Evolutionary conservation across 1,139 yeast genomes (phyloP).

Genomic region (Hanseniaspora sp.): DNA sequence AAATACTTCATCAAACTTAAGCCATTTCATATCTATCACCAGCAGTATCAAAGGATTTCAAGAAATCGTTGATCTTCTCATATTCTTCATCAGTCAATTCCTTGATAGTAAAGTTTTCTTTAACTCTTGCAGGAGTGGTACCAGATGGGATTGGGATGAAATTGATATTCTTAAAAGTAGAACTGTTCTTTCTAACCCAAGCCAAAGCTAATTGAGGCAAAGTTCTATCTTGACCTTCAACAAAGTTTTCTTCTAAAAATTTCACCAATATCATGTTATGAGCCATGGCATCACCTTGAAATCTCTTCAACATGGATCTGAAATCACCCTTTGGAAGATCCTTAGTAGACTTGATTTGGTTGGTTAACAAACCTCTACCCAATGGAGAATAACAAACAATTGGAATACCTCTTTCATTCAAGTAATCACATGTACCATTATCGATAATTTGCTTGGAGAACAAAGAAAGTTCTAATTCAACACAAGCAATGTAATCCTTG

Average conservation of each 20-base stretch:
- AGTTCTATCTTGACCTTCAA: constrained; percentile 38
- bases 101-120: constrained; percentile 43
- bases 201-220: constrained; percentile 62
- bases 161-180: constrained; percentile 37
- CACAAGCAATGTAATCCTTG: constrained; percentile 46
- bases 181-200: constrained; percentile 43
- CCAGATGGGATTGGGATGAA: constrained; percentile 75
- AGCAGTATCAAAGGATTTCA: constrained; percentile 32
- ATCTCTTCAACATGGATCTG: constrained; percentile 46
- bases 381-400: constrained; percentile 73
- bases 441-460: constrained; percentile 47
- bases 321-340: constrained; percentile 47
- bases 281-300: constrained; percentile 44
- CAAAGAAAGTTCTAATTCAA: constrained; percentile 67
- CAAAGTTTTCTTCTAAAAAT: constrained; percentile 35
- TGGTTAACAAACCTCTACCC: constrained; percentile 69
- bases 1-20: too few relatives aligned
- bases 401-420: constrained; percentile 50
- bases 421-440: constrained; percentile 49
- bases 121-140: constrained; percentile 46
- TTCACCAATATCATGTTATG: constrained; percentile 41
- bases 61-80: constrained; percentile 37
- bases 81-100: constrained; percentile 45
- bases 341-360: constrained; percentile 37
- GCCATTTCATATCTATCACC: constrained; percentile 42